Base-by-base conservation (phyloP, 805 yeast genomes). In the Cyberlindnera maritima region DNA sequence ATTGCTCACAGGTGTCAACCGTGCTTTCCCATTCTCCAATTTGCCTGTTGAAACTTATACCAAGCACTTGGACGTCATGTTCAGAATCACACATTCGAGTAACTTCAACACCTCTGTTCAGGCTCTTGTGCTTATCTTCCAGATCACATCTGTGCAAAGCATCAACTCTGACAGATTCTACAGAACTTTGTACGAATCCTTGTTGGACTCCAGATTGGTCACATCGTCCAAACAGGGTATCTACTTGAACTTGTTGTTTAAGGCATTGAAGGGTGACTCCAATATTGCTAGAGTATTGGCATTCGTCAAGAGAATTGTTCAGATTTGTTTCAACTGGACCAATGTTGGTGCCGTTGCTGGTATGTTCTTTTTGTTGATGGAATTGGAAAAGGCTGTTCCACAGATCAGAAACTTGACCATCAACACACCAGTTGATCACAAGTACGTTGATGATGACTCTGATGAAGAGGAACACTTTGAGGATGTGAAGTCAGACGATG, bases 91-190 rank as follows among this genome's bases (percentile, higher is more conserved):
- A 5, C 97, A 92, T 65, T 85, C 96, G 15, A 81, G 96, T 21
- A 94, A 94, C 64, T 91, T 92, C 73, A 88, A 88, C 65, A 92
- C 99, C 2, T 84, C 95, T 13, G 83, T 94, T 20, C 99, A 94
- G 70, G 96, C 98, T 0, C 76, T 94, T 55, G 83, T 86, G 31
- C 79, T 94, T 60, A 81, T 94, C 43, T 82, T 85, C 63, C 96
- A 89, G 61, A 85, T 94, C 51, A 77, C 88, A 17, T 64, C 76
- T 41, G 73, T 79, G 43, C 85, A 86, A 52, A 70, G 72, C 23
- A 65, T 81, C 56, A 73, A 76, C 55, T 56, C 73, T 23, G 86
- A 83, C 59, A 77, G 98, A 63, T 94, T 77, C 64, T 92, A 81
- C 72, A 79, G 88, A 62, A 88, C 97, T 0, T 73, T 94, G 44